Evolutionary conservation across 2,329 filamentous ascomycete species (phyloP), one percentile per base, ranked within the genome.

Genomic region (Alternaria conjuncta): DNA sequence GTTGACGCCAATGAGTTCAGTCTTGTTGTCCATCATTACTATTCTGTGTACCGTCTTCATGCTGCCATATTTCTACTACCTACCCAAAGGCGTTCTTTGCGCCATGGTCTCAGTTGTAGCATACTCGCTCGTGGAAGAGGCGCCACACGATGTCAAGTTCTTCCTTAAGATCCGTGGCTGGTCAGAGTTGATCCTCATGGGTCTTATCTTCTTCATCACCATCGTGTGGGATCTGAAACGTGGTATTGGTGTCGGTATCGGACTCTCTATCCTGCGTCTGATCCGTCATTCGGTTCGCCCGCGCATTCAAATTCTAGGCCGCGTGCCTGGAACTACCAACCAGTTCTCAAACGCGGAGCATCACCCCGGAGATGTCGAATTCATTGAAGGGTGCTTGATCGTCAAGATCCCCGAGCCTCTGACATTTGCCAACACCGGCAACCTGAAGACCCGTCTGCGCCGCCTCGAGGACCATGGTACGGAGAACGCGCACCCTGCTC

Each of bases 371-470:
- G 86, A 87, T 26, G 85, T 98, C 4, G 95, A 98, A 78, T 94
- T 97, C 73, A 87, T 97, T 57, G 94, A 97, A 68, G 93, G 95
- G 15, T 96, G 92, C 64, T 84, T 99, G 10, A 97, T 99, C 64
- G 93, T 98, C 73, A 98, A 98, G 84, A 98, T 99, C 59, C 95
- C 96, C 0, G 96, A 99, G 77, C 96, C 96, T 0, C 84, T 99
- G 55, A 98, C 95, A 0, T 99, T 99, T 78, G 95, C 95, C 75
- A 99, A 99, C 78, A 98, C 96, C 0, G 96, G 94, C 50, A 92
- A 96, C 71, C 84, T 99, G 47, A 97, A 96, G 80, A 91, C 90
- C 56, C 87, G 96, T 5, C 85, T 99, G 11, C 86, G 92, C 6
- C 85, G 96, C 7, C 85, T 99, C 2, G 96, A 98, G 80, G 86